These are phyloP conservation scores for Ophiosphaerella korrae DNA, from an alignment of 2,329 filamentous ascomycete species.

Conservation along the genomic window DNA sequence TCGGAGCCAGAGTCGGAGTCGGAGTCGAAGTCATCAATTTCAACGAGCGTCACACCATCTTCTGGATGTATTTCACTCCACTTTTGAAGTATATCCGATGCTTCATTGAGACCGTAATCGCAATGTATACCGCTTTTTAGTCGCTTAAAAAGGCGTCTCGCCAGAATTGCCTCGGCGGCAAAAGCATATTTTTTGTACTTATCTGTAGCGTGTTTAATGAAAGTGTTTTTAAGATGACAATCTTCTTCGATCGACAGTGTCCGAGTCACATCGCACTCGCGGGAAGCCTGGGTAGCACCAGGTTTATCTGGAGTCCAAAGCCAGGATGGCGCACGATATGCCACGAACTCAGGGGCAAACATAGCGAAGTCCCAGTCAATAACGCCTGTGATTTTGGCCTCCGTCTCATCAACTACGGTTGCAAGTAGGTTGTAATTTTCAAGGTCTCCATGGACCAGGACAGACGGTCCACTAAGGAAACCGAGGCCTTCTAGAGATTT, in stretches of 20 bases:
- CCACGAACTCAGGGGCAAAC: neutral
- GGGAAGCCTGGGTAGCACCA: neutral
- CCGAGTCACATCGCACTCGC: neutral
- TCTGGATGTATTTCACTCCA: constrained; percentile 16
- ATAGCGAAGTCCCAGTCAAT: neutral
- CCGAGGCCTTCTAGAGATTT: neutral
- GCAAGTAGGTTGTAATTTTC: neutral
- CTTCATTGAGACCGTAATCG: neutral
- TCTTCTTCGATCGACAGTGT: constrained; percentile 6
- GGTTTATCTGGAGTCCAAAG: neutral
- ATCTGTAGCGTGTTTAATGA: constrained; percentile 31
- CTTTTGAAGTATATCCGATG: constrained; percentile 4
- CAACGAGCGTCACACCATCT: neutral
- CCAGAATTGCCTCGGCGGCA: constrained; percentile 24
- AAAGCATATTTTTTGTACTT: constrained; percentile 32
- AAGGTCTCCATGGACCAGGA: neutral
- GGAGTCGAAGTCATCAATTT: too few species aligned
- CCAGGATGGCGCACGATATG: neutral
- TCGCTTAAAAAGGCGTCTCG: constrained; percentile 13
- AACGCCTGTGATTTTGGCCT: neutral
- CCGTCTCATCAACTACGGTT: neutral
- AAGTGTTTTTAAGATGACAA: constrained; percentile 29
- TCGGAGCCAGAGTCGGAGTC: too few species aligned
- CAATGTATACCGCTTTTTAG: constrained; percentile 5
- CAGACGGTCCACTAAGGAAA: neutral